Conservation (phyloP, 148 eudicot species). For the Fagopyrum esculentum region DNA sequence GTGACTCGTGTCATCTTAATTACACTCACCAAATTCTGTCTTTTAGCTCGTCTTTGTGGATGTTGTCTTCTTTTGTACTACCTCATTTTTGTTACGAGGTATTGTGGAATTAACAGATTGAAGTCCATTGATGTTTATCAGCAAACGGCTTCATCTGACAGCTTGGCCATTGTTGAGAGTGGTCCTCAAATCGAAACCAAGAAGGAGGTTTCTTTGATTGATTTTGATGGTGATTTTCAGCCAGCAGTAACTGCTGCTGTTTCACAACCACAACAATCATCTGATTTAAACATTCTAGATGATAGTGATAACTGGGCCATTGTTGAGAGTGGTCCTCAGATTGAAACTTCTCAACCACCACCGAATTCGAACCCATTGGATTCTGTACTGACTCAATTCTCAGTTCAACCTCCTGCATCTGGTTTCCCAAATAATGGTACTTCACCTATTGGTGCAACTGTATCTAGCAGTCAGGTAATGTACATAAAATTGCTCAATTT, state of each 20-base stretch:
- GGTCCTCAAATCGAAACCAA: conserved; percentile 47
- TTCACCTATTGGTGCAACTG: conserved; percentile 5
- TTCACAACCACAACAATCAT: conserved; percentile 32
- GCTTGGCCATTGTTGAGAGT: conserved; percentile 76
- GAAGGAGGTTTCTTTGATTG: conserved; percentile 65
- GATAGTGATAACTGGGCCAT: conserved; percentile 68
- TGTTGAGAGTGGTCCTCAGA: conserved; percentile 49
- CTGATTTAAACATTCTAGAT: conserved; percentile 36
- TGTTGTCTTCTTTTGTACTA: not conserved
- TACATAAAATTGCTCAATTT: conserved; percentile 21
- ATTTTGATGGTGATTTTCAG: conserved; percentile 76
- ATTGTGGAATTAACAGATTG: not conserved
- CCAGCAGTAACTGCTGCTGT: conserved; percentile 40
- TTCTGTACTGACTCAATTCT: conserved; percentile 44
- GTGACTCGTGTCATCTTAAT: not conserved
- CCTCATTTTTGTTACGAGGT: not conserved
- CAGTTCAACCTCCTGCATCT: conserved; percentile 38
- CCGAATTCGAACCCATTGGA: conserved; percentile 43
- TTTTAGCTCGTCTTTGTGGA: not conserved
- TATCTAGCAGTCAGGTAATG: conserved; percentile 20
- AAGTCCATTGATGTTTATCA: conserved; percentile 21
- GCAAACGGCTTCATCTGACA: conserved; percentile 84
- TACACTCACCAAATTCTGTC: not conserved
- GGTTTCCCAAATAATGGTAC: conserved; percentile 19
- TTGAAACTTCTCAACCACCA: conserved; percentile 39